Conservation (phyloP, 2,329 filamentous ascomycete species). For the Calonectria naviculata region DNA sequence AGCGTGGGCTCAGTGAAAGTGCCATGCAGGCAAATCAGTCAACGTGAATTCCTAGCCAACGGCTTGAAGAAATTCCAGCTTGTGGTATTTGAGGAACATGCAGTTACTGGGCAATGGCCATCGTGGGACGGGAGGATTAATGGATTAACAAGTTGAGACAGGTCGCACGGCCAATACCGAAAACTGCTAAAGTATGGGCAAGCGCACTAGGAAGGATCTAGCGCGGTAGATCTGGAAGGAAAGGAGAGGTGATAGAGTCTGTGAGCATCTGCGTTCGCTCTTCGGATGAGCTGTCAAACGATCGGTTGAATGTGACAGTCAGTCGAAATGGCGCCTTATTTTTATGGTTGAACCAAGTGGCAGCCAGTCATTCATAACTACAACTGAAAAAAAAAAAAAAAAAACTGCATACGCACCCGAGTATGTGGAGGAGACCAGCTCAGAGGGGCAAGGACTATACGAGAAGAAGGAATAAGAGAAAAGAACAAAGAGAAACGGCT, state of each 20-base stretch:
- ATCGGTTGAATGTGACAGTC: not conserved
- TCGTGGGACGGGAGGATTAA: not conserved
- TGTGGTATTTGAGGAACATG: not conserved
- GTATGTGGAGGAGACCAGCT: not conserved
- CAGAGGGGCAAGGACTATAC: not conserved
- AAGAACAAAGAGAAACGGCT: slow-evolving; percentile 11
- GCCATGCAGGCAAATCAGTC: not conserved
- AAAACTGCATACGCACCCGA: not conserved
- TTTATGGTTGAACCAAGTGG: not conserved
- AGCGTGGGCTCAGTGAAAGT: not conserved
- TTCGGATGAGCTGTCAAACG: not conserved
- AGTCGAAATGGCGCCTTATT: not conserved
- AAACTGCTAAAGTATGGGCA: not conserved
- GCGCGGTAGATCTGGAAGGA: not conserved
- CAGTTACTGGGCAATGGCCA: not conserved
- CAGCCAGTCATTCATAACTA: too few relatives aligned
- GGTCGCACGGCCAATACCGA: not conserved
- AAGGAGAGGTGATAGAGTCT: not conserved
- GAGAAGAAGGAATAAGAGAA: not conserved
- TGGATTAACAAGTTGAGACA: not conserved
- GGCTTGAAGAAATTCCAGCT: slow-evolving; percentile 1
- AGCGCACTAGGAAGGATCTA: not conserved
- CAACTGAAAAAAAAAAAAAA: not conserved
- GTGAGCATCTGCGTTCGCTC: not conserved
- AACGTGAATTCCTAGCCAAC: slow-evolving; percentile 10